Conservation (phyloP, 805 yeast genomes). For the Candida orba region DNA sequence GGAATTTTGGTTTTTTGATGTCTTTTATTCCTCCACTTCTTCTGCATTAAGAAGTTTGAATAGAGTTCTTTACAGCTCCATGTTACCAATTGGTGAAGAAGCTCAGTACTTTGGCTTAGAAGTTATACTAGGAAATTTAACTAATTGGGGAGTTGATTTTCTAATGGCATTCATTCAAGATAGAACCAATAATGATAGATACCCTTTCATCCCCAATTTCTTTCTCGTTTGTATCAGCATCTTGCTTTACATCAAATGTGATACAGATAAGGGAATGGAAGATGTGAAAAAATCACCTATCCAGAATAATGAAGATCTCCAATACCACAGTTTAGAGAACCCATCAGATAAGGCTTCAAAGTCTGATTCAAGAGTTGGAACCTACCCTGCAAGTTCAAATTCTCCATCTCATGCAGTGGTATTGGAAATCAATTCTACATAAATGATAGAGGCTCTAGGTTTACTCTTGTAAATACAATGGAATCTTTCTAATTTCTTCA, state of each 20-base stretch:
- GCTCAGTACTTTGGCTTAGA: constrained; percentile 38
- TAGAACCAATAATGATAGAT: constrained; percentile 29
- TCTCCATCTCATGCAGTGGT: background rate
- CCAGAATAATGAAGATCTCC: too few relatives aligned
- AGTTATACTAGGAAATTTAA: constrained; percentile 32
- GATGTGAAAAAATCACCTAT: constrained; percentile 12
- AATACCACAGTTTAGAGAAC: too few relatives aligned
- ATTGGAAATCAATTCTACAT: too few relatives aligned
- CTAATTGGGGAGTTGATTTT: constrained; percentile 35
- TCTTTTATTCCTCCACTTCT: constrained; percentile 29
- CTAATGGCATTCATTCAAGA: constrained; percentile 35
- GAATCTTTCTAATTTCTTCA: too few relatives aligned
- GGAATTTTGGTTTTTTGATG: constrained; percentile 37
- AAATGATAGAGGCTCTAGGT: too few relatives aligned
- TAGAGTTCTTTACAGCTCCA: constrained; percentile 30
- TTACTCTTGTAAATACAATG: too few relatives aligned
- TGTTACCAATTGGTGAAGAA: constrained; percentile 35
- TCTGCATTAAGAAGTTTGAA: constrained; percentile 32
- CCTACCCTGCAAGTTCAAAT: too few relatives aligned
- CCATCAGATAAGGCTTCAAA: too few relatives aligned
- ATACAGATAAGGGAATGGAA: constrained; percentile 28
- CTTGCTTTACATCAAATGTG: constrained; percentile 23
- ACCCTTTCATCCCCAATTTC: constrained; percentile 32
- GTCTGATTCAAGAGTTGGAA: too few relatives aligned
- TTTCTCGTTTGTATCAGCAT: constrained; percentile 25